phyloP scores from a whole-genome alignment of 192 early-diverging fungal genomes.

The Podila horticola region DNA sequence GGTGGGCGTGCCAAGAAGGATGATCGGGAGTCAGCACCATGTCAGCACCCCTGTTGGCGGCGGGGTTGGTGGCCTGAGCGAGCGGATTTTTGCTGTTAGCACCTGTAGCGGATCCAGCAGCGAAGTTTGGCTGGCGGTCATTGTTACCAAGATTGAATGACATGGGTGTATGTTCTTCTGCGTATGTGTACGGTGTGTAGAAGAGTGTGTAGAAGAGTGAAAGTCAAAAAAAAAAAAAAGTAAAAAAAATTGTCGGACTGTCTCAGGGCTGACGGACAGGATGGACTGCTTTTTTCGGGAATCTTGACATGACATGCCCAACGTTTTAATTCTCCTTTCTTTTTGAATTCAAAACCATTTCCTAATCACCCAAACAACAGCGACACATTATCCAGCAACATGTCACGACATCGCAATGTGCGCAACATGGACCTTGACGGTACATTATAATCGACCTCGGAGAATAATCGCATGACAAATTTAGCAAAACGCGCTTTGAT shows the following conservation, averaged over 20 bases:
- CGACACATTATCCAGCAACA: slow-evolving; percentile 9
- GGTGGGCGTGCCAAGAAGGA: slow-evolving; percentile 25
- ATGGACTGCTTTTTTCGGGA: neutral
- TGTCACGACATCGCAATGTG: slow-evolving; percentile 65
- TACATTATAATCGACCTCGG: slow-evolving; percentile 13
- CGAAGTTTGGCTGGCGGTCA: slow-evolving; percentile 21
- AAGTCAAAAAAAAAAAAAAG: neutral
- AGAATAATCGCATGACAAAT: neutral
- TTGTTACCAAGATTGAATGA: slow-evolving; percentile 40
- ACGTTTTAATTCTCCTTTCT: neutral
- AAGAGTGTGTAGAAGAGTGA: no score
- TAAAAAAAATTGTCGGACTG: neutral
- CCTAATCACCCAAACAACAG: neutral
- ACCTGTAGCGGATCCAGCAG: neutral
- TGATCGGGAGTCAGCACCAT: slow-evolving; percentile 48
- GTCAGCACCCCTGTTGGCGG: slow-evolving; percentile 17
- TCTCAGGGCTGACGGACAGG: neutral
- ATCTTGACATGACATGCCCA: neutral
- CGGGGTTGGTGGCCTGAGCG: slow-evolving; percentile 14
- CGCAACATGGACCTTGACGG: slow-evolving; percentile 62
- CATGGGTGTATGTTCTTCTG: neutral
- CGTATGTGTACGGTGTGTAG: neutral
- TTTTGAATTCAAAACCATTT: neutral
- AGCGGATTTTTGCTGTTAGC: slow-evolving; percentile 15
- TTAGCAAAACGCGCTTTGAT: neutral